Percentiles rank a stretch among this genome's conserved stretches.
phyloP scores from a whole-genome alignment of 768 basidiomycete species.

The Pisolithus albus region DNA sequence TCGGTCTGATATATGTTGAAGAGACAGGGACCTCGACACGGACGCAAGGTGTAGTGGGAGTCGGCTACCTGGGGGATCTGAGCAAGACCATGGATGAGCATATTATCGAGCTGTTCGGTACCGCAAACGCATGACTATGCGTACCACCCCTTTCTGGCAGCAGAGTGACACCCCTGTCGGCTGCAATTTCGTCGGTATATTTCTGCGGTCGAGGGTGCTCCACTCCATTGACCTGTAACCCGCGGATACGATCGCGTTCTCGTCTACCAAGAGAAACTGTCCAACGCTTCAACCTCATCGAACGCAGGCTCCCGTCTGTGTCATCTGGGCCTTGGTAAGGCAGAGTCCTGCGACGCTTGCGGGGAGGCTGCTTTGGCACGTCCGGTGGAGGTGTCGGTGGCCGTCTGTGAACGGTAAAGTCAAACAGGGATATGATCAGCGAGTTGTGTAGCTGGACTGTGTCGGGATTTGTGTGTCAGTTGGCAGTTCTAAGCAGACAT shows the following conservation, averaged over 20 bases:
- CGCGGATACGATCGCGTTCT: constrained; percentile 66
- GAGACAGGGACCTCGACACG: constrained; percentile 61
- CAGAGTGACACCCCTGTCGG: constrained; percentile 61
- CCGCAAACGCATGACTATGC: not conserved
- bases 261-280: constrained; percentile 61
- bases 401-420: constrained; percentile 66
- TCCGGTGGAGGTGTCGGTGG: constrained; percentile 61
- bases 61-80: constrained; percentile 67
- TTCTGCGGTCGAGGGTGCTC: constrained; percentile 41
- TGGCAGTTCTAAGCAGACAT: not conserved
- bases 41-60: constrained; percentile 69
- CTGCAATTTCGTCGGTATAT: constrained; percentile 59
- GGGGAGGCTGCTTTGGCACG: constrained; percentile 52
- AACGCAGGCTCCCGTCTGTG: constrained; percentile 48
- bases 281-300: constrained; percentile 67
- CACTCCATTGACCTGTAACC: constrained; percentile 38
- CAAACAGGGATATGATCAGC: constrained; percentile 75
- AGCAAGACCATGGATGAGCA: not conserved
- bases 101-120: not conserved
- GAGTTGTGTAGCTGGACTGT: constrained; percentile 81
- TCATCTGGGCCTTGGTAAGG: constrained; percentile 71
- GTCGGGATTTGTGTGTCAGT: not conserved
- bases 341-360: constrained; percentile 60
- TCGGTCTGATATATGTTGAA: constrained; percentile 73
- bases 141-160: constrained; percentile 61